Percentiles rank a stretch among this genome's conserved stretches.
phyloP scores from a whole-genome alignment of 345 rosid genomes.

The Gossypium ekmanianum region DNA sequence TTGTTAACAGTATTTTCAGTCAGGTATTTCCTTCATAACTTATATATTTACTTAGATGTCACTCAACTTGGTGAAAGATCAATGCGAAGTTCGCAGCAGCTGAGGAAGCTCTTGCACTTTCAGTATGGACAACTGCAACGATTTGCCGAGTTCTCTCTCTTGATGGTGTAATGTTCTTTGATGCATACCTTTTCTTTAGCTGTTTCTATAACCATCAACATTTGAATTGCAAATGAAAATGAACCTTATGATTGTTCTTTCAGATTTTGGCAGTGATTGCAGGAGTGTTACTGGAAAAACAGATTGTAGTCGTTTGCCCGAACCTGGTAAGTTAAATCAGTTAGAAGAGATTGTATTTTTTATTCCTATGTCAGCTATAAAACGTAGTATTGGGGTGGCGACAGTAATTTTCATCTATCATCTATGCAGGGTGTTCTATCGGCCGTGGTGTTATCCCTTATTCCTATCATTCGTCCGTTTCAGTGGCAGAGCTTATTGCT shows the following conservation, averaged over 20 bases:
- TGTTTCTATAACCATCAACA: not conserved
- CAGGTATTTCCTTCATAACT: not conserved
- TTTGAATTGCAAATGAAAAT: not conserved
- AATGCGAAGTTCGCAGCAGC: constrained; percentile 68
- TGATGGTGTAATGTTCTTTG: constrained; percentile 62
- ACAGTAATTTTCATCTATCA: constrained; percentile 12
- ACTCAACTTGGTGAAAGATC: constrained; percentile 42
- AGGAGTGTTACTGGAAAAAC: constrained; percentile 89
- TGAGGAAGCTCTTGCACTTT: constrained; percentile 88
- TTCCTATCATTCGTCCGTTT: constrained; percentile 90
- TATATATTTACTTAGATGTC: constrained; percentile 18
- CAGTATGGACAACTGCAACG: constrained; percentile 92
- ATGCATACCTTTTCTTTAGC: constrained; percentile 12
- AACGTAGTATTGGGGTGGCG: not conserved
- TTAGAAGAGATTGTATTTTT: not conserved
- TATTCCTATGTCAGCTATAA: constrained; percentile 13
- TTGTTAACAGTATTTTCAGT: constrained; percentile 3
- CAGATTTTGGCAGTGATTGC: constrained; percentile 81
- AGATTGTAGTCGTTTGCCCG: constrained; percentile 72
- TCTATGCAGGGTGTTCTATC: constrained; percentile 85
- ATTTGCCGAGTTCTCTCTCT: constrained; percentile 87
- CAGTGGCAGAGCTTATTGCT: constrained; percentile 98
- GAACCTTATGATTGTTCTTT: constrained; percentile 16
- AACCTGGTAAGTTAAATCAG: constrained; percentile 64
- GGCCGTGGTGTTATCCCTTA: constrained; percentile 73